Base-by-base conservation (phyloP, 148 eudicot species). In the Pouteria glomerata region DNA sequence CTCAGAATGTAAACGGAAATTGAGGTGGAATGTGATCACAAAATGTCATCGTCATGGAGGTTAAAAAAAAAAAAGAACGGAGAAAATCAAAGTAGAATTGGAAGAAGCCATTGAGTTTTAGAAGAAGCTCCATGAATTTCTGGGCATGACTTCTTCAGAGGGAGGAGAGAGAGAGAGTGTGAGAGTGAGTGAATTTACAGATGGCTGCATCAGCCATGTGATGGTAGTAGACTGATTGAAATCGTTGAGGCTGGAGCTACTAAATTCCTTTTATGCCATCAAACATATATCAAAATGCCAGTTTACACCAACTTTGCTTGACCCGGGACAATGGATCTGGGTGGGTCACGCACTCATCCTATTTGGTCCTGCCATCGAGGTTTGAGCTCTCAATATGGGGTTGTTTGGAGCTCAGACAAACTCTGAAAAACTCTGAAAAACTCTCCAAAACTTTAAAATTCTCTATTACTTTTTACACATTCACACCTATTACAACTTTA, bases 151-250 rank as follows among this genome's bases (percentile, higher is more conserved):
- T 53, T n/a, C n/a, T n/a, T n/a, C n/a, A n/a, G 37, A 58, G 63
- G n/a, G n/a, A 29, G 3, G 2, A 18, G 19, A 13, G 53, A 12
- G 16, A 18, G 44, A 39, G 10, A 39, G 10, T 10, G 5, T 5
- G 44, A 10, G 27, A 26, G 63, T 11, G 37, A 31, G 63, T 3
- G n/a, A 58, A 30, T 6, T 12, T 27, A 24, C 8, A 63, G 50
- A 63, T 41, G 68, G 31, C n/a, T n/a, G n/a, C n/a, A n/a, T n/a
- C 10, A 24, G 33, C 51, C 68, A 63, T 63, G 68, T 24, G 68
- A 21, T 19, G 14, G 24, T 13, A 0, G 41, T 18, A 21, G 51
- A 41, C 42, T 42, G 68, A 37, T 37, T 19, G 30, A 29, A 4
- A 63, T 42, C 18, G 31, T 41, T 10, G 1, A 8, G 0, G 67